Conservation (phyloP, 176 grass and related monocot species). For the Tuctoria greenei region DNA sequence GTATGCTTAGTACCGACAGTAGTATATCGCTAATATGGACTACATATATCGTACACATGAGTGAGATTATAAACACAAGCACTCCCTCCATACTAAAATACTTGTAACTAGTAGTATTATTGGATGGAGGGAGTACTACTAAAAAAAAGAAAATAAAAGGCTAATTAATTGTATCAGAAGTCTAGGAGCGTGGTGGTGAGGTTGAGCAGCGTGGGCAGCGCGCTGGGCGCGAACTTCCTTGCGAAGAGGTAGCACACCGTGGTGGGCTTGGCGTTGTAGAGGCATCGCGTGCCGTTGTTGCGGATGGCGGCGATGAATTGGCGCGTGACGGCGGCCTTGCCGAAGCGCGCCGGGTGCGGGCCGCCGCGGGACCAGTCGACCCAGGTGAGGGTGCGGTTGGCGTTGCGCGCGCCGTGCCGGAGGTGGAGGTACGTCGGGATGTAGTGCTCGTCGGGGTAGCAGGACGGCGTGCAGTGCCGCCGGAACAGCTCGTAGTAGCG, state of each 20-base stretch:
- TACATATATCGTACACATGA: no score
- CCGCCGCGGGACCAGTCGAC: constrained; percentile 70
- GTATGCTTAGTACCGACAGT: no score
- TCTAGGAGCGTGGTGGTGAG: constrained; percentile 48
- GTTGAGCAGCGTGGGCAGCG: constrained; percentile 51
- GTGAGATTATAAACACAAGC: no score
- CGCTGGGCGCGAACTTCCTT: constrained; percentile 58
- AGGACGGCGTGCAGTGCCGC: constrained; percentile 53
- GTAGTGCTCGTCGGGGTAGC: constrained; percentile 75
- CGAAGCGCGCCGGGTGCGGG: constrained; percentile 58
- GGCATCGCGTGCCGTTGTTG: constrained; percentile 43
- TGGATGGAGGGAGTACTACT: no score
- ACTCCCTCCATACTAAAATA: no score
- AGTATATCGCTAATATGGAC: no score
- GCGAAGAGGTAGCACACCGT: constrained; percentile 67
- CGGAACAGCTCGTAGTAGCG: constrained; percentile 53
- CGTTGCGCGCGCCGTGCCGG: constrained; percentile 39
- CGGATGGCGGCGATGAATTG: constrained; percentile 51
- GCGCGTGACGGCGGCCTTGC: constrained; percentile 25
- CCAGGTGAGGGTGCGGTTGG: constrained; percentile 64
- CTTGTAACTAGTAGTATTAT: no score
- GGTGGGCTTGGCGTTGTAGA: constrained; percentile 51
- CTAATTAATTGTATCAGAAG: constrained; percentile 31
- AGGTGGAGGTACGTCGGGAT: constrained; percentile 58
- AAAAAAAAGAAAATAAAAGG: no score